Base-by-base conservation (phyloP, 495 filamentous ascomycete genomes). In the Emericellopsis terricola region DNA sequence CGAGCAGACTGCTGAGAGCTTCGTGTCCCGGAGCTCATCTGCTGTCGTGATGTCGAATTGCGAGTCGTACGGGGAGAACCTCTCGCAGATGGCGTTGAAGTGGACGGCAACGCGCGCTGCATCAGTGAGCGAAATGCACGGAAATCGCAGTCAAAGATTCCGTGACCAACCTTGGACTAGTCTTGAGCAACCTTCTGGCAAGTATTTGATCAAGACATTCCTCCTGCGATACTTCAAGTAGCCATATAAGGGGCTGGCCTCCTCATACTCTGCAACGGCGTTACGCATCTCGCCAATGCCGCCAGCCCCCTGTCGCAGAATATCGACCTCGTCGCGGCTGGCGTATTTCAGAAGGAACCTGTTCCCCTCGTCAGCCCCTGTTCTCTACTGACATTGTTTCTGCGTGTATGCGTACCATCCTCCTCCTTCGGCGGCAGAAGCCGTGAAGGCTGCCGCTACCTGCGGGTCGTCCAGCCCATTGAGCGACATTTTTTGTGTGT, bases 271-370 rank as follows among this genome's bases (percentile, higher is more conserved):
- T 19, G 76, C 73, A 41, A 94, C 73, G 28, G 73, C 65, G 40
- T 71, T 74, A 37, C 85, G 73, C 31, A 89, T 70, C 49, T 94
- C 91, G 43, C 74, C 67, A 21, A 91, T 80, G 33, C 89, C 89
- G 37, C 81, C 81, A 46, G 60, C 80, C 23, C 91, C 89, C 38
- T 69, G 71, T 27, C 65, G 71, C 15, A 86, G 64, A 17, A 96
- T 59, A 41, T 81, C 75, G 14, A 96, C 70, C 44, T 86, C 82
- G 60, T 96, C 89, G 47, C 89, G 76, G 40, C 80, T 76, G 29
- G 69, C 64, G 51, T 97, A 97, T 47, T 89, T 86, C 38, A 96
- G 73, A 37, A 96, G 71, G 53, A 97, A 85, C 89, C 89, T 96
- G 44, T 40, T 9, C 8, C 7, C 11, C 23, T 17, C 19, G 11